phyloP scores from a whole-genome alignment of 2,329 filamentous ascomycete species.

The Pseudocercospora cruenta region DNA sequence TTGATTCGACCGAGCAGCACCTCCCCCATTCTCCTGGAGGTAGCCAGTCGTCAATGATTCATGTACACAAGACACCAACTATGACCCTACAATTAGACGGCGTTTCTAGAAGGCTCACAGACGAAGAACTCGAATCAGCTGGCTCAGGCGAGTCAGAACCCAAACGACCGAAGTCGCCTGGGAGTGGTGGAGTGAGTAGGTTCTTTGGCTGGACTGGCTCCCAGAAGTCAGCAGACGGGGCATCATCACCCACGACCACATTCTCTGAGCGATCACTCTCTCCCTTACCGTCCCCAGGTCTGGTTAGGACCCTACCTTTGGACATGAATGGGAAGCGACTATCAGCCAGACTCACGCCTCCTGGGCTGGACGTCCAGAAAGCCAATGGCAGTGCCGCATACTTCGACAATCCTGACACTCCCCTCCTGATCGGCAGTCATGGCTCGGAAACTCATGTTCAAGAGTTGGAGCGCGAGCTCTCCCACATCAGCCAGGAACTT shows the following conservation, averaged over 20 bases:
- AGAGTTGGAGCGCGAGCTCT: slow-evolving; percentile 92
- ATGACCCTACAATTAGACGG: slow-evolving; percentile 41
- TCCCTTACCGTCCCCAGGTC: slow-evolving; percentile 58
- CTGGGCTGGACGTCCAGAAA: slow-evolving; percentile 55
- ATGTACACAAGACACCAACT: slow-evolving; percentile 31
- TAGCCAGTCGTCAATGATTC: slow-evolving; percentile 31
- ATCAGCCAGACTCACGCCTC: slow-evolving; percentile 45
- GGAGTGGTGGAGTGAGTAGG: slow-evolving; percentile 58
- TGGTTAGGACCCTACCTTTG: slow-evolving; percentile 33
- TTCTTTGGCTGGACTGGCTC: slow-evolving; percentile 69
- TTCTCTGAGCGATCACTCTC: slow-evolving; percentile 65
- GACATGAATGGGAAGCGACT: slow-evolving; percentile 37
- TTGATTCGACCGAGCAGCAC: slow-evolving; percentile 30
- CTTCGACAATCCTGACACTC: slow-evolving; percentile 53
- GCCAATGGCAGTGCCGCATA: slow-evolving; percentile 51
- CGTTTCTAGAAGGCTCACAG: slow-evolving; percentile 40
- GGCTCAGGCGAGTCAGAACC: slow-evolving; percentile 21
- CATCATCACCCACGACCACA: slow-evolving; percentile 63
- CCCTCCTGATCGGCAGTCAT: slow-evolving; percentile 44
- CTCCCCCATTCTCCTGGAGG: slow-evolving; percentile 13
- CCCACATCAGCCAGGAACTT: slow-evolving; percentile 89
- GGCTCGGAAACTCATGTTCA: slow-evolving; percentile 66
- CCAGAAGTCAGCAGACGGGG: slow-evolving; percentile 54
- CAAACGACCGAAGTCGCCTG: slow-evolving; percentile 49
- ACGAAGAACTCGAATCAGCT: slow-evolving; percentile 35